Evolutionary conservation across 768 basidiomycete species (phyloP).

Genomic region (Paxillus ammoniavirescens): DNA sequence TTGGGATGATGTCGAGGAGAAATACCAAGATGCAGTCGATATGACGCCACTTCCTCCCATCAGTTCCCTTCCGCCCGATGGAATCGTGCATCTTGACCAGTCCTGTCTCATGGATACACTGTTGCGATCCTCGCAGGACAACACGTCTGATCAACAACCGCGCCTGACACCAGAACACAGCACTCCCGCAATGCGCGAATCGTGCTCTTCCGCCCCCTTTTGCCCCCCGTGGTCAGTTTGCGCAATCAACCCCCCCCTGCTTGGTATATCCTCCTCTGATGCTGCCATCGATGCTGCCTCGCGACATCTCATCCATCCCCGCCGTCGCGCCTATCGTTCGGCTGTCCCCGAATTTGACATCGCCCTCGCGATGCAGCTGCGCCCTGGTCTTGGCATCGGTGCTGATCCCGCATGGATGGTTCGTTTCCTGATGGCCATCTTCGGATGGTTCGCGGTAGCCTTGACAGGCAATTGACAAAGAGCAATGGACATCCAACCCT

Average conservation of each 20-base stretch:
- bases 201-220: constrained; percentile 6
- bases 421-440: constrained; percentile 74
- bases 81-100: constrained; percentile 1
- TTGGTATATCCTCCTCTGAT: constrained; percentile 16
- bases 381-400: constrained; percentile 66
- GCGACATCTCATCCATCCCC: constrained; percentile 17
- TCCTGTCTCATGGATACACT: constrained; percentile 13
- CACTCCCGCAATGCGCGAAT: constrained; percentile 12
- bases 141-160: constrained; percentile 8
- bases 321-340: constrained; percentile 34
- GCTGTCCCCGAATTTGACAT: constrained; percentile 54
- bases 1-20: constrained; percentile 26
- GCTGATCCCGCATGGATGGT: constrained; percentile 81
- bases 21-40: constrained; percentile 32
- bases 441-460: constrained; percentile 72
- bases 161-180: constrained; percentile 7
- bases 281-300: constrained; percentile 1
- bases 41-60: constrained; percentile 17
- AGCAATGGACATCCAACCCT: background rate
- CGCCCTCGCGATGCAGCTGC: constrained; percentile 75
- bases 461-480: constrained; percentile 38
- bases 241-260: constrained; percentile 20
- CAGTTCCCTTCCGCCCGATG: constrained; percentile 20
- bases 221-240: constrained; percentile 32
- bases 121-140: constrained; percentile 1